Percentiles rank a stretch among this genome's conserved stretches.
These are phyloP conservation scores for Wickerhamomyces alni DNA, from an alignment of 805 yeast genomes.

Conservation along the genomic window DNA sequence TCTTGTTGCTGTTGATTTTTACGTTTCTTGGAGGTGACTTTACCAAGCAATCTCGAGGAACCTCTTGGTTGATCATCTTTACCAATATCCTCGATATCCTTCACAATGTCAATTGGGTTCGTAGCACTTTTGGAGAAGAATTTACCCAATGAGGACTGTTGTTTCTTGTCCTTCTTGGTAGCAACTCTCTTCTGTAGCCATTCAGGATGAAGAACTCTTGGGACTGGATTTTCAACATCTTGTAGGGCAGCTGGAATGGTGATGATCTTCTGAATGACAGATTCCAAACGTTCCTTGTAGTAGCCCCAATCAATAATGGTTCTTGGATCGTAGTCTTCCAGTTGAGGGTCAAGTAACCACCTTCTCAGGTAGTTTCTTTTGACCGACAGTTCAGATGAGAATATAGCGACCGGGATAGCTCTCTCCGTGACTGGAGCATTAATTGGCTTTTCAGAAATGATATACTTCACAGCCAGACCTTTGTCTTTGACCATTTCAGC, in stretches of 20 bases:
- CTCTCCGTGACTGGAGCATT: constrained; percentile 92
- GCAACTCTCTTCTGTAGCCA: constrained; percentile 74
- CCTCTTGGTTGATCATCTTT: constrained; percentile 22
- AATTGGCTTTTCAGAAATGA: constrained; percentile 77
- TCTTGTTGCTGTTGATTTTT: constrained; percentile 26
- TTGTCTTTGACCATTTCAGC: constrained; percentile 95
- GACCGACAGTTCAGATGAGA: constrained; percentile 70
- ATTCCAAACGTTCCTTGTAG: constrained; percentile 83
- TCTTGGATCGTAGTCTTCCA: constrained; percentile 82
- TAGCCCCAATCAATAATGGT: constrained; percentile 90
- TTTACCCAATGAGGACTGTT: constrained; percentile 58
- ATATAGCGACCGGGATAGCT: constrained; percentile 94
- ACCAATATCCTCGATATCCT: constrained; percentile 76
- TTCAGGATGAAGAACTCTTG: constrained; percentile 88
- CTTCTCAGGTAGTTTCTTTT: constrained; percentile 71
- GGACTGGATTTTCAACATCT: constrained; percentile 84
- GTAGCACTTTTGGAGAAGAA: constrained; percentile 48
- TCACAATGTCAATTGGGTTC: constrained; percentile 36
- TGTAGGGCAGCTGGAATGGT: constrained; percentile 97
- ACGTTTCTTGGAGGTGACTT: constrained; percentile 30
- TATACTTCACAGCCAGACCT: constrained; percentile 91
- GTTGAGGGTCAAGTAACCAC: constrained; percentile 78
- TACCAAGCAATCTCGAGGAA: constrained; percentile 26
- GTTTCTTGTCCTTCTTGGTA: constrained; percentile 55
- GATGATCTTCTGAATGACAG: constrained; percentile 90